Evolutionary conservation across 345 rosid genomes (phyloP).

Genomic region (Eucalyptus curtisii): DNA sequence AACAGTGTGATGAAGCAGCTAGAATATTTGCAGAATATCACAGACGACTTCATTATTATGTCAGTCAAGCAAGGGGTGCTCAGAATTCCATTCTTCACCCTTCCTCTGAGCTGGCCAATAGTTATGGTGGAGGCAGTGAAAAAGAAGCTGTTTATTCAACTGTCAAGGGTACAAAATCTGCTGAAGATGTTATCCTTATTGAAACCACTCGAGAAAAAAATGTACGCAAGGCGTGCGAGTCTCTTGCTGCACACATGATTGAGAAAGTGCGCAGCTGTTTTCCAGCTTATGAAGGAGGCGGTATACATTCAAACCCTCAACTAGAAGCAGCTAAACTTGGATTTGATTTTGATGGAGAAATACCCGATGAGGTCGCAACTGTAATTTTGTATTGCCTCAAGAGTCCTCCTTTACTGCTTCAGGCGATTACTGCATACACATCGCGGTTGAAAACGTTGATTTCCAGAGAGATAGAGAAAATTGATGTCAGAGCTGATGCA

Average conservation of each 20-base stretch:
- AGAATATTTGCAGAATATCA: constrained; percentile 88
- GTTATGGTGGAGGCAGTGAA: constrained; percentile 29
- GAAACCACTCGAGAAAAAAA: constrained; percentile 71
- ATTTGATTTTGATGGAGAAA: constrained; percentile 74
- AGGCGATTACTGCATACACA: constrained; percentile 63
- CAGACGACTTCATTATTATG: constrained; percentile 55
- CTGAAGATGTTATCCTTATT: constrained; percentile 74
- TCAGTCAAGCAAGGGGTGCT: constrained; percentile 83
- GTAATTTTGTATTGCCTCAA: constrained; percentile 51
- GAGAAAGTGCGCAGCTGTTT: constrained; percentile 60
- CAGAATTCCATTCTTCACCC: constrained; percentile 47
- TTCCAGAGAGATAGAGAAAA: constrained; percentile 74
- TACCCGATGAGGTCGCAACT: constrained; percentile 63
- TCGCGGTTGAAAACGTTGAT: constrained; percentile 49
- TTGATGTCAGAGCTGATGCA: constrained; percentile 91
- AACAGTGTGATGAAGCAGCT: constrained; percentile 90
- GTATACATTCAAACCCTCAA: constrained; percentile 70
- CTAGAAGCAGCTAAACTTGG: constrained; percentile 64
- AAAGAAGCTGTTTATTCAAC: constrained; percentile 88
- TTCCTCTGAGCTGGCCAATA: constrained; percentile 41
- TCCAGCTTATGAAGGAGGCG: constrained; percentile 91
- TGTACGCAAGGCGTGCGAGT: constrained; percentile 80
- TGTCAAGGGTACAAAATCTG: constrained; percentile 65
- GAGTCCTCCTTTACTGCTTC: constrained; percentile 74
- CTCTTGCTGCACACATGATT: constrained; percentile 56